Evolutionary conservation across 345 rosid genomes (phyloP).

Genomic region (Hevea brasiliensis): DNA sequence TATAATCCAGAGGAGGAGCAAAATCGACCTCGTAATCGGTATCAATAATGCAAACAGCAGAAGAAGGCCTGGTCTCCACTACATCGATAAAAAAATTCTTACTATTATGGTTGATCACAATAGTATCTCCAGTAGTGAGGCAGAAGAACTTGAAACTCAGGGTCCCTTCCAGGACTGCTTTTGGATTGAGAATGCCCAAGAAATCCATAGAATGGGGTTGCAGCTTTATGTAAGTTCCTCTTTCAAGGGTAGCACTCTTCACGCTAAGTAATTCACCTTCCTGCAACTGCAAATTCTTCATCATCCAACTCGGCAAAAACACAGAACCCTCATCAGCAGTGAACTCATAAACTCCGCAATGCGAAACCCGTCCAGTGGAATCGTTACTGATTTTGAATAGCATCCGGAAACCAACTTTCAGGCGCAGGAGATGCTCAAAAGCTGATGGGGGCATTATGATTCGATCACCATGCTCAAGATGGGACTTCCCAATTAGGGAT

Average conservation of each 20-base stretch:
- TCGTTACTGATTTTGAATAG: slow-evolving; percentile 24
- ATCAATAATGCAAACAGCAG: slow-evolving; percentile 21
- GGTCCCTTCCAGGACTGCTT: slow-evolving; percentile 22
- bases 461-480: slow-evolving; percentile 19
- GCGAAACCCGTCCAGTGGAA: slow-evolving; percentile 7
- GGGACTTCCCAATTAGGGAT: neutral
- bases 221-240: slow-evolving; percentile 21
- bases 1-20: slow-evolving; percentile 30
- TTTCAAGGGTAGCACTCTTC: slow-evolving; percentile 9
- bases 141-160: slow-evolving; percentile 24
- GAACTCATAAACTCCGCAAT: slow-evolving; percentile 35
- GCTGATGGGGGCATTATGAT: slow-evolving; percentile 24
- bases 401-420: slow-evolving; percentile 15
- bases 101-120: slow-evolving; percentile 10
- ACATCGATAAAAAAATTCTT: slow-evolving; percentile 16
- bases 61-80: slow-evolving; percentile 26
- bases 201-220: slow-evolving; percentile 36
- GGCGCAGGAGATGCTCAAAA: neutral
- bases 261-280: slow-evolving; percentile 11
- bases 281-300: slow-evolving; percentile 28
- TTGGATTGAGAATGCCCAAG: slow-evolving; percentile 18
- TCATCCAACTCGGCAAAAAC: slow-evolving; percentile 29
- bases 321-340: slow-evolving; percentile 19
- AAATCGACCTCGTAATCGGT: slow-evolving; percentile 33
- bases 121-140: slow-evolving; percentile 33